phyloP scores from a whole-genome alignment of 495 filamentous ascomycete species.

The Penicillium samsonianum region DNA sequence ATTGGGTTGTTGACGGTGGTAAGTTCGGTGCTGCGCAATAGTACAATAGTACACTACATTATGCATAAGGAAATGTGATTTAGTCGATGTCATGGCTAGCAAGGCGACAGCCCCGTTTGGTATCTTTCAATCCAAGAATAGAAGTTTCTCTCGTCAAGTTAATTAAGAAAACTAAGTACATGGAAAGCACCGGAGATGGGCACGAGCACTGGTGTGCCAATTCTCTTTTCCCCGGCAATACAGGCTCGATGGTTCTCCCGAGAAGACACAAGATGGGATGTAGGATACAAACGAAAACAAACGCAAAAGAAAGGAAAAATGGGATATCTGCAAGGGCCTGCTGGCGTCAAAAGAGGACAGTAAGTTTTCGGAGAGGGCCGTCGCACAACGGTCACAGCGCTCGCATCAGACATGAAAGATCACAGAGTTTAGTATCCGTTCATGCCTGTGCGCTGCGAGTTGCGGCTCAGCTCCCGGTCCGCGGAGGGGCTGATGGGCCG shows the following conservation, averaged over 20 bases:
- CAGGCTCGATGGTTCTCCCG: constrained; percentile 20
- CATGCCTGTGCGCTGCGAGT: constrained; percentile 95
- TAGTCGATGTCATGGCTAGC: neutral
- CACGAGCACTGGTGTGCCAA: constrained; percentile 35
- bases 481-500: constrained; percentile 92
- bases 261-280: constrained; percentile 16
- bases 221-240: constrained; percentile 33
- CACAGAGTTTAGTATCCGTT: constrained; percentile 78
- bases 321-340: constrained; percentile 52
- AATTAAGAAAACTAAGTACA: constrained; percentile 50
- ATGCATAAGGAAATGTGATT: neutral
- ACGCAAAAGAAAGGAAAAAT: constrained; percentile 36
- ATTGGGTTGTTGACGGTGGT: constrained; percentile 58
- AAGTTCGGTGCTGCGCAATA: constrained; percentile 36
- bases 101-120: neutral
- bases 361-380: constrained; percentile 27
- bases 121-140: constrained; percentile 19
- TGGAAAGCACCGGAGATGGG: constrained; percentile 35
- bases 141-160: constrained; percentile 32
- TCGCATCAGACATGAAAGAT: constrained; percentile 17
- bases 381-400: constrained; percentile 21
- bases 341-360: constrained; percentile 38
- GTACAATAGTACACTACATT: constrained; percentile 1
- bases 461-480: constrained; percentile 92
- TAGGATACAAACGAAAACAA: constrained; percentile 28